These are phyloP conservation scores for Candida loeiensis DNA, from an alignment of 805 yeast species.

Conservation along the genomic window DNA sequence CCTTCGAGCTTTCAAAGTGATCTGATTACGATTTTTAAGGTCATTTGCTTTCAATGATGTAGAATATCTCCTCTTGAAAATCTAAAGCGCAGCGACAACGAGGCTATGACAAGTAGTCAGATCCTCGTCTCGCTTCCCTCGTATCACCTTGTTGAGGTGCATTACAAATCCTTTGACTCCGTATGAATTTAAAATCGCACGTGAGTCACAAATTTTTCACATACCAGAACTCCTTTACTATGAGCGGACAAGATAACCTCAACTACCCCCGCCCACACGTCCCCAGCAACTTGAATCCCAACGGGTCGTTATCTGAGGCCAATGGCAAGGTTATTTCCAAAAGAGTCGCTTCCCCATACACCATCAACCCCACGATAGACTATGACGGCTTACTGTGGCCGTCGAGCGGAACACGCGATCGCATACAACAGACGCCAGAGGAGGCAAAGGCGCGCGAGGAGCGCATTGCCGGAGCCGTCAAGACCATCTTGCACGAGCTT, in stretches of 20 bases:
- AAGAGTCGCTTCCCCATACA: slow-evolving; percentile 7
- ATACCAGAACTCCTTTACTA: neutral
- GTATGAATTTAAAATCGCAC: slow-evolving; percentile 5
- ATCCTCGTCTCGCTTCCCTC: too few species aligned
- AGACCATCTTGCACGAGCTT: slow-evolving; percentile 68
- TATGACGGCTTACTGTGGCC: slow-evolving; percentile 95
- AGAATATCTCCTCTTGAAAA: too few species aligned
- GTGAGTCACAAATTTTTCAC: slow-evolving; percentile 10
- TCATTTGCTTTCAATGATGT: too few species aligned
- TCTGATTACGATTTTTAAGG: too few species aligned
- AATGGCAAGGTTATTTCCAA: slow-evolving; percentile 3
- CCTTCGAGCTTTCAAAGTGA: too few species aligned
- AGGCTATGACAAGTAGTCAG: too few species aligned
- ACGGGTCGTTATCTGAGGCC: neutral
- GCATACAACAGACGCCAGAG: slow-evolving; percentile 67
- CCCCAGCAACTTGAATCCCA: slow-evolving; percentile 7
- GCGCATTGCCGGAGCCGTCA: slow-evolving; percentile 83
- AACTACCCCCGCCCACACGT: slow-evolving; percentile 6
- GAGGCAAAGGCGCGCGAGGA: slow-evolving; percentile 63
- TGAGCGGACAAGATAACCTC: slow-evolving; percentile 5
- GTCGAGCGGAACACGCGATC: slow-evolving; percentile 71
- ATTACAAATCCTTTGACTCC: neutral
- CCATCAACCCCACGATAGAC: slow-evolving; percentile 72
- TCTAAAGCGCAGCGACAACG: too few species aligned
- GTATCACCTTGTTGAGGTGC: too few species aligned